Conservation (phyloP, 495 filamentous ascomycete species). For the Neurospora terricola region DNA sequence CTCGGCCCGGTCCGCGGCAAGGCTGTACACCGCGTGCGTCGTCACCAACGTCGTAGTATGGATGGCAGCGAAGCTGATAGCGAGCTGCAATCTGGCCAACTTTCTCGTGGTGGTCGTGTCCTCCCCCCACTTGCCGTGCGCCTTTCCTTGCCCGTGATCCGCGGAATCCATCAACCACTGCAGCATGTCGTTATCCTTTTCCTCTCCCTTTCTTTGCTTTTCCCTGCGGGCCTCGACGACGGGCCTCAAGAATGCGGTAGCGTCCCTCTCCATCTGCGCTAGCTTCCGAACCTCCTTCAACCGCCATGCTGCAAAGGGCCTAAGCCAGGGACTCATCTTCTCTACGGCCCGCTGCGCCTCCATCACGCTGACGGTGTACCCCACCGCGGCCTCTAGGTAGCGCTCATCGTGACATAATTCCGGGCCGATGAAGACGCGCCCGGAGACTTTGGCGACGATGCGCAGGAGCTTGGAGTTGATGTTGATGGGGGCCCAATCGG, state of each 20-base stretch:
- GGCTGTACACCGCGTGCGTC: slow-evolving; percentile 25
- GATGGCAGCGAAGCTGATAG: slow-evolving; percentile 39
- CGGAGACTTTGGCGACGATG: slow-evolving; percentile 47
- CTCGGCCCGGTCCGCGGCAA: slow-evolving; percentile 33
- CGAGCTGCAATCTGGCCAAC: slow-evolving; percentile 27
- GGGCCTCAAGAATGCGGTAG: slow-evolving; percentile 20
- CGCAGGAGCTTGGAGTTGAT: slow-evolving; percentile 30
- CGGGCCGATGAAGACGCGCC: slow-evolving; percentile 48
- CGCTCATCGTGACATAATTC: slow-evolving; percentile 42
- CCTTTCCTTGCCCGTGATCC: background rate
- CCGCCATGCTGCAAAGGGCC: slow-evolving; percentile 21
- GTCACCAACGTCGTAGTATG: slow-evolving; percentile 25
- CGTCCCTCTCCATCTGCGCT: slow-evolving; percentile 15
- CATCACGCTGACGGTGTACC: slow-evolving; percentile 44
- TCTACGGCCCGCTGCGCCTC: slow-evolving; percentile 20
- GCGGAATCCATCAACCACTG: slow-evolving; percentile 28
- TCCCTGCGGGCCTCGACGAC: slow-evolving; percentile 17
- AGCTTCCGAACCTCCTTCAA: slow-evolving; percentile 24
- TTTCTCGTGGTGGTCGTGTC: slow-evolving; percentile 10
- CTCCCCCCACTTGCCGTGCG: slow-evolving; percentile 9
- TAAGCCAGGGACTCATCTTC: slow-evolving; percentile 18
- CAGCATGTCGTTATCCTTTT: slow-evolving; percentile 27
- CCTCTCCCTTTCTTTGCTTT: slow-evolving; percentile 2
- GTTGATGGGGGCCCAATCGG: slow-evolving; percentile 28
- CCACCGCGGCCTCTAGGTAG: slow-evolving; percentile 48